Evolutionary conservation across 2,329 filamentous ascomycete genomes (phyloP).

Genomic region (Sclerotinia borealis): DNA sequence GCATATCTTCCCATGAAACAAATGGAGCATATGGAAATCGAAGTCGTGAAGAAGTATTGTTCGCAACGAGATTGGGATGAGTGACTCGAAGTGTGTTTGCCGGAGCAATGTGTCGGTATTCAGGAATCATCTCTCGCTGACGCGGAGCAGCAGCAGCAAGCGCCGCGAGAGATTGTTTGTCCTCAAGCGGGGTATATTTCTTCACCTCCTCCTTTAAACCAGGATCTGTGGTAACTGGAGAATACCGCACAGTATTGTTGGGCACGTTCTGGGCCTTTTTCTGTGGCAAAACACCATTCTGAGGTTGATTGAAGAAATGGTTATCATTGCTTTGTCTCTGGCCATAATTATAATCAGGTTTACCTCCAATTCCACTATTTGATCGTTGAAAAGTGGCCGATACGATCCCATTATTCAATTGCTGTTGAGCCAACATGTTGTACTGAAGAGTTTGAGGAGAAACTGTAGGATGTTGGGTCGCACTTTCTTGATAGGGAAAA

Average conservation of each 20-base stretch:
- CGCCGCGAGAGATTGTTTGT: not conserved
- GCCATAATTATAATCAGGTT: constrained; percentile 11
- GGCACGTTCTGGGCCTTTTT: constrained; percentile 7
- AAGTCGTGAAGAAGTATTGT: constrained; percentile 20
- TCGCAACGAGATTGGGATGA: constrained; percentile 23
- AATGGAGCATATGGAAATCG: constrained; percentile 28
- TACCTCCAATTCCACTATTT: constrained; percentile 16
- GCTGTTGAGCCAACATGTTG: constrained; percentile 19
- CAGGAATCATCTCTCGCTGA: not conserved
- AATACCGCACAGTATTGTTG: constrained; percentile 17
- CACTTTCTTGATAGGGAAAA: constrained; percentile 24
- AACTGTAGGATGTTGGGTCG: constrained; percentile 23
- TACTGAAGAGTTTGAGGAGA: constrained; percentile 31
- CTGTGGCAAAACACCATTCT: constrained; percentile 18
- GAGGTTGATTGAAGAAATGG: constrained; percentile 13
- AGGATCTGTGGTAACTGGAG: constrained; percentile 10
- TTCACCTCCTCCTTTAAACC: constrained; percentile 10
- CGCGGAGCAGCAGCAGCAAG: not conserved
- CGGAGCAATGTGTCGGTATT: not conserved
- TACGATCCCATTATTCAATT: constrained; percentile 18
- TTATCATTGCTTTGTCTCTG: constrained; percentile 20
- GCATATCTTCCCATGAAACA: constrained; percentile 23
- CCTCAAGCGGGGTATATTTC: constrained; percentile 12
- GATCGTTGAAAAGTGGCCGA: constrained; percentile 20
- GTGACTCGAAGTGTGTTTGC: constrained; percentile 23